Evolutionary conservation across 345 rosid species (phyloP).

Genomic region (Rhodomyrtus tomentosa): DNA sequence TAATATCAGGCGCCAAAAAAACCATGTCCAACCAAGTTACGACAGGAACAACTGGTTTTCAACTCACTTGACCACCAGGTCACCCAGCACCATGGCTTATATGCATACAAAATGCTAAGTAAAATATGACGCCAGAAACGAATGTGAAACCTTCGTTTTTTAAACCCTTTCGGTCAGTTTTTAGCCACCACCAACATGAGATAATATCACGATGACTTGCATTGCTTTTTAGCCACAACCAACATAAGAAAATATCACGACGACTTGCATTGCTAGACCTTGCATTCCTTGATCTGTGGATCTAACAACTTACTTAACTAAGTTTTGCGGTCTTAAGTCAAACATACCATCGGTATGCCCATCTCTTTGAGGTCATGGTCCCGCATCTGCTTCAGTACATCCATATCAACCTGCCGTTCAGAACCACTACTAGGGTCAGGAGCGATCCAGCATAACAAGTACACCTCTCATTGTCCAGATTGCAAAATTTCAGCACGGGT

Average conservation of each 20-base stretch:
- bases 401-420: conserved; percentile 43
- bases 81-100: not conserved
- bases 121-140: not conserved
- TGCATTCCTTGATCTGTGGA: not conserved
- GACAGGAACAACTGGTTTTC: not conserved
- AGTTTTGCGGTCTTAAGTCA: not conserved
- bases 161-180: not conserved
- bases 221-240: not conserved
- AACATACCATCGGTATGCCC: conserved; percentile 50
- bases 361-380: conserved; percentile 43
- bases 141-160: not conserved
- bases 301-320: not conserved
- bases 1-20: not conserved
- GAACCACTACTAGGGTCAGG: not conserved
- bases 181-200: not conserved
- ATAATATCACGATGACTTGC: not conserved
- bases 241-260: not conserved
- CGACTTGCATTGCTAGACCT: not conserved
- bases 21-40: not conserved
- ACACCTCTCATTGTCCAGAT: not conserved
- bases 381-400: conserved; percentile 36
- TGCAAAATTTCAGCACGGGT: not conserved
- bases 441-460: not conserved
- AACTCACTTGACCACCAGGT: not conserved
- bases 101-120: not conserved